Evolutionary conservation across 2,329 filamentous ascomycete genomes (phyloP).

Genomic region (Sporothrix brasiliensis): DNA sequence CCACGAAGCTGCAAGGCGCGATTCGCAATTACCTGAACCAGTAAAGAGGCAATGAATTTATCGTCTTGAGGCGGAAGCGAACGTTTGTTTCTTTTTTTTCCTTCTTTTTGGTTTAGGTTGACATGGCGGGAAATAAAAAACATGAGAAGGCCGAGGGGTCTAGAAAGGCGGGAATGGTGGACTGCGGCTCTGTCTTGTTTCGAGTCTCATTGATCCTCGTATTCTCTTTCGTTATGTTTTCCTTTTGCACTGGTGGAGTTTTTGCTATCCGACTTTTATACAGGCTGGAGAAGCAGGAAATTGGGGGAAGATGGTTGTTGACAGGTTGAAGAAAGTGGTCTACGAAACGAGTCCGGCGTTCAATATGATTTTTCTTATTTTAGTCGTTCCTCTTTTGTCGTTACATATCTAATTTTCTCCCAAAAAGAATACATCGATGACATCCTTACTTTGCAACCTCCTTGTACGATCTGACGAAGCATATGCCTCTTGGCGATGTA

Average conservation of each 20-base stretch:
- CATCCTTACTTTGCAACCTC: neutral
- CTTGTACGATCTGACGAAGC: neutral
- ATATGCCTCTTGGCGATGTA: neutral
- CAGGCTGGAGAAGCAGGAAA: constrained; percentile 14
- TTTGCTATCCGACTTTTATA: constrained; percentile 20
- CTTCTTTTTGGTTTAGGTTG: constrained; percentile 15
- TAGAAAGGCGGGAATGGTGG: constrained; percentile 2
- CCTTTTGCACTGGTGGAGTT: constrained; percentile 6
- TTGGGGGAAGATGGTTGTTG: no score
- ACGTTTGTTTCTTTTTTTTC: neutral
- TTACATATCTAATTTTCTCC: neutral
- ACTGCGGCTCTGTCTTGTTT: neutral
- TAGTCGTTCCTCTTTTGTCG: neutral
- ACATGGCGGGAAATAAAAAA: constrained; percentile 1
- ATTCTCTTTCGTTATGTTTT: neutral
- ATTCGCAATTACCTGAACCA: constrained; percentile 62
- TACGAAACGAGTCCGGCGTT: constrained; percentile 23
- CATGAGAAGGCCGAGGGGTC: neutral
- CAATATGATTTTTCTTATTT: constrained; percentile 15
- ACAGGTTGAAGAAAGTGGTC: constrained; percentile 13
- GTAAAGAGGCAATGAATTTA: neutral
- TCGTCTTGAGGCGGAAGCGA: neutral
- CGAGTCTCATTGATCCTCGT: neutral
- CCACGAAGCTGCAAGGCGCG: constrained; percentile 76
- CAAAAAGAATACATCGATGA: constrained; percentile 16